Percentiles rank a stretch among this genome's conserved stretches.
Evolutionary conservation across 495 filamentous ascomycete species (phyloP).

Genomic region (Thermothielavioides terrestris): DNA sequence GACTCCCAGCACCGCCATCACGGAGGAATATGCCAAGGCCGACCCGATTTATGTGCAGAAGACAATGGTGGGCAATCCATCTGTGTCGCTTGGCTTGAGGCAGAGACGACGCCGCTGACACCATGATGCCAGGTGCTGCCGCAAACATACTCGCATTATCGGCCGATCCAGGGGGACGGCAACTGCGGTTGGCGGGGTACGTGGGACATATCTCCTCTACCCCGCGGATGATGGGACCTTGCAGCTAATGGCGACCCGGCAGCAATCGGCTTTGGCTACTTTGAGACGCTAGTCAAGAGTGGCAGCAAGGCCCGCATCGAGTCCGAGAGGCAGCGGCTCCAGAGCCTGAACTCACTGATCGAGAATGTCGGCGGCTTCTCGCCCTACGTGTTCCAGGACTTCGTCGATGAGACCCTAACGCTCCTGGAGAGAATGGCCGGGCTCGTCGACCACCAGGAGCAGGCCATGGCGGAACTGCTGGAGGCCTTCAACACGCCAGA

Average conservation of each 20-base stretch:
- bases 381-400: constrained; percentile 67
- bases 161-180: constrained; percentile 83
- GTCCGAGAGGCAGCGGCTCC: constrained; percentile 61
- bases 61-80: constrained; percentile 54
- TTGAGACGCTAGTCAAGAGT: constrained; percentile 66
- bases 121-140: constrained; percentile 58
- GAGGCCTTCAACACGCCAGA: constrained; percentile 67
- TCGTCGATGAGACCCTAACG: constrained; percentile 62
- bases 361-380: constrained; percentile 56
- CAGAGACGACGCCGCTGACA: not conserved
- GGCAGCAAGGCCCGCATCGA: constrained; percentile 56
- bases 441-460: constrained; percentile 44
- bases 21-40: constrained; percentile 82
- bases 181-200: constrained; percentile 98
- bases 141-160: constrained; percentile 76
- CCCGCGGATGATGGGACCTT: not conserved
- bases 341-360: constrained; percentile 60
- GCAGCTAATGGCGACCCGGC: constrained; percentile 12
- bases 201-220: constrained; percentile 3
- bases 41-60: constrained; percentile 79
- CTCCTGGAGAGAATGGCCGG: constrained; percentile 54
- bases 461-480: constrained; percentile 52
- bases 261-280: constrained; percentile 92
- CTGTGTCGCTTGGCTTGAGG: constrained; percentile 2
- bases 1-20: constrained; percentile 67